These are phyloP conservation scores for Vitis rotundifolia DNA, from an alignment of 164 flowering plant genomes.

Conservation along the genomic window DNA sequence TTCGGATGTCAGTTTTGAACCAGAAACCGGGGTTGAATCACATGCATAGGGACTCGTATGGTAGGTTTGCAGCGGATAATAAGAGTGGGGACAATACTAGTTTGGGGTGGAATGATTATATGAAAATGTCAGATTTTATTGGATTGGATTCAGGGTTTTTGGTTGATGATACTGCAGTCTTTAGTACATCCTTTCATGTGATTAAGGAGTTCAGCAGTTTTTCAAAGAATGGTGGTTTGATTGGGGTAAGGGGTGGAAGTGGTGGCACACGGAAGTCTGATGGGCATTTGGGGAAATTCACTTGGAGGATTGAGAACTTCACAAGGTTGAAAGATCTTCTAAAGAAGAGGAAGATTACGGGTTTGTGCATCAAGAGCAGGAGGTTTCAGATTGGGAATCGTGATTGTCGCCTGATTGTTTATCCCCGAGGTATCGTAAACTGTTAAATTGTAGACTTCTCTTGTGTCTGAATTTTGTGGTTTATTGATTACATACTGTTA, in stretches of 20 bases:
- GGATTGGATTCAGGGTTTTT: slow-evolving; percentile 70
- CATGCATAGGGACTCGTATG: slow-evolving; percentile 90
- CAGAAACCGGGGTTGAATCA: slow-evolving; percentile 83
- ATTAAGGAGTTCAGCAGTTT: slow-evolving; percentile 84
- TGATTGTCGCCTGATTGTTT: slow-evolving; percentile 95
- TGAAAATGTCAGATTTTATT: slow-evolving; percentile 90
- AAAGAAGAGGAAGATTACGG: slow-evolving; percentile 96
- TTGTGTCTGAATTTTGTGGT: too few species aligned
- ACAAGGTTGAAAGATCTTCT: slow-evolving; percentile 87
- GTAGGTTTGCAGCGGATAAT: slow-evolving; percentile 92
- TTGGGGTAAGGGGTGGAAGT: slow-evolving; percentile 55
- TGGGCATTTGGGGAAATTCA: slow-evolving; percentile 86
- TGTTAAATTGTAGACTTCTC: background rate
- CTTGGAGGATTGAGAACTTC: slow-evolving; percentile 93
- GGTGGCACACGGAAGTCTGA: slow-evolving; percentile 75
- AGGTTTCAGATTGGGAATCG: slow-evolving; percentile 96
- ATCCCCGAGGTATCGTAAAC: slow-evolving; percentile 80
- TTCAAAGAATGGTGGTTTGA: slow-evolving; percentile 65
- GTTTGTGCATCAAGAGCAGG: slow-evolving; percentile 95
- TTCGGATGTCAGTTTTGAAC: slow-evolving; percentile 91
- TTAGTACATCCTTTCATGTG: slow-evolving; percentile 88
- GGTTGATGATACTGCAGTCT: slow-evolving; percentile 88
- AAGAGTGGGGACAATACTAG: slow-evolving; percentile 95
- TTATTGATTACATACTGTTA: too few species aligned
- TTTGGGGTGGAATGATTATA: slow-evolving; percentile 97